Evolutionary conservation across 768 basidiomycete genomes (phyloP).

Genomic region (Mycena epipterygia): DNA sequence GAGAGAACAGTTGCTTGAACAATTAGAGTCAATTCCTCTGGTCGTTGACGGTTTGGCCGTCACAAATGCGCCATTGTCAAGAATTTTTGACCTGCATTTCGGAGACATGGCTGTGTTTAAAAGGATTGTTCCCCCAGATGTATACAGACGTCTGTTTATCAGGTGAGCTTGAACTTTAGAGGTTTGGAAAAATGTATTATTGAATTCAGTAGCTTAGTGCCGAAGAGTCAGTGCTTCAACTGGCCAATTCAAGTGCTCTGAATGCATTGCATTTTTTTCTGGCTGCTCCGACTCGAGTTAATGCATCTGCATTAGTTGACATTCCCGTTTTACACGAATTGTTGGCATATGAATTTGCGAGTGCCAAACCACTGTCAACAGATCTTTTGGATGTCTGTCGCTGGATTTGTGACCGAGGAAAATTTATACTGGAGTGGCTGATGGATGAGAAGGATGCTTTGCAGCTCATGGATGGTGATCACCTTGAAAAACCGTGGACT

Average conservation of each 20-base stretch:
- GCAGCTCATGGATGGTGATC: neutral
- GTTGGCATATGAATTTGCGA: constrained; percentile 17
- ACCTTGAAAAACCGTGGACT: constrained; percentile 6
- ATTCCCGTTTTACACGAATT: constrained; percentile 36
- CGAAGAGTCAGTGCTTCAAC: constrained; percentile 41
- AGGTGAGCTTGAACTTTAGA: constrained; percentile 4
- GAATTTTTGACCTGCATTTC: neutral
- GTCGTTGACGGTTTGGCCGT: neutral
- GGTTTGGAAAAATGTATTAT: neutral
- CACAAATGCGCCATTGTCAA: neutral
- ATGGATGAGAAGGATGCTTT: neutral
- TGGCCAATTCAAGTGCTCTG: constrained; percentile 33
- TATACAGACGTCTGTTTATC: constrained; percentile 27
- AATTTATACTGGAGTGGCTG: neutral
- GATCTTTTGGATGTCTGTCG: neutral
- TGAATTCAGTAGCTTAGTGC: constrained; percentile 31
- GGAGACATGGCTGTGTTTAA: neutral
- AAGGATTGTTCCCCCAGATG: neutral
- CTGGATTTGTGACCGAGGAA: neutral
- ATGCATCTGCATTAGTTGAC: constrained; percentile 12
- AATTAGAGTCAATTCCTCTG: neutral
- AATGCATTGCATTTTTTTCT: constrained; percentile 25
- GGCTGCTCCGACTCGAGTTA: neutral
- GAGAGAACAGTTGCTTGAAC: neutral
- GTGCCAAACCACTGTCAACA: neutral